A percentile compares a stretch with the other conserved stretches of the same genome.
phyloP scores from a whole-genome alignment of 768 basidiomycete genomes.

The Boletales sp. region DNA sequence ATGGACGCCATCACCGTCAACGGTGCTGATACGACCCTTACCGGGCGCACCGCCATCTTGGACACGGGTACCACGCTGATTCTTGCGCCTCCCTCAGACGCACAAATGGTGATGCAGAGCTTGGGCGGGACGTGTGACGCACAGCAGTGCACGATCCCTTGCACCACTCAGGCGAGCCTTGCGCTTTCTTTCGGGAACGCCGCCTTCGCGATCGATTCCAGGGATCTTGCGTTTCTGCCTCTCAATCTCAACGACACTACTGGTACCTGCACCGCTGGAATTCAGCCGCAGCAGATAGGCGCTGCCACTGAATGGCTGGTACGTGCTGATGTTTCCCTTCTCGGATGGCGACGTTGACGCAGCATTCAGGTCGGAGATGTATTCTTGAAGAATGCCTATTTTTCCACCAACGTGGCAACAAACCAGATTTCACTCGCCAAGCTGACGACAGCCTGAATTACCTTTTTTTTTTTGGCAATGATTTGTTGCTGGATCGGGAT shows the following conservation, averaged over 20 bases:
- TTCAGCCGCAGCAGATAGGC: conserved; percentile 59
- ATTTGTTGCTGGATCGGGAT: conserved; percentile 7
- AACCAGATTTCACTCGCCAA: conserved; percentile 62
- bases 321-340: conserved; percentile 23
- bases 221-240: conserved; percentile 61
- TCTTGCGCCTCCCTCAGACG: conserved; percentile 44
- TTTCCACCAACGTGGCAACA: conserved; percentile 56
- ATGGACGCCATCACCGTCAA: conserved; percentile 59
- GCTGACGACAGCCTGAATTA: conserved; percentile 33
- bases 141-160: conserved; percentile 61
- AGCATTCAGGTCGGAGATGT: conserved; percentile 55
- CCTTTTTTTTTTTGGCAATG: neutral
- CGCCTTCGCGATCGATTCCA: conserved; percentile 59
- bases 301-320: conserved; percentile 66
- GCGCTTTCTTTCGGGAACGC: conserved; percentile 57
- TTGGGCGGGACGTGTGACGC: conserved; percentile 50
- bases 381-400: conserved; percentile 76
- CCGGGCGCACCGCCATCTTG: conserved; percentile 66
- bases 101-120: conserved; percentile 54
- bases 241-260: conserved; percentile 45
- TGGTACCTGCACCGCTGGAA: conserved; percentile 70
- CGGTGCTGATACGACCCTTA: conserved; percentile 47
- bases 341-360: neutral
- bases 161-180: conserved; percentile 50
- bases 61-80: conserved; percentile 50